Conservation (phyloP, 2,329 filamentous ascomycete species). For the Pyrenophora graminea region DNA sequence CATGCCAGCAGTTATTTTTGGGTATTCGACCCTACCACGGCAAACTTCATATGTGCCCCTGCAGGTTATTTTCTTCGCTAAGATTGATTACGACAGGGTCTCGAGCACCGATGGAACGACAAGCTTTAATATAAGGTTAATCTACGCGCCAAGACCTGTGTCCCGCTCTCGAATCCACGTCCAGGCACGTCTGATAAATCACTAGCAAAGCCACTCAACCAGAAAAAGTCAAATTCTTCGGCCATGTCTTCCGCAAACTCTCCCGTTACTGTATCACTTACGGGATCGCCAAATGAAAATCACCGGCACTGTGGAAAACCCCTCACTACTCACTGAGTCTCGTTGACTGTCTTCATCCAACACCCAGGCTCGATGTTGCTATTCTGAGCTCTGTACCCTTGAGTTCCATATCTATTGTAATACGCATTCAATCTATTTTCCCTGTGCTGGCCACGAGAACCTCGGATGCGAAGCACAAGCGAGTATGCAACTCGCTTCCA, state of each 20-base stretch:
- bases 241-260: slow-evolving; percentile 32
- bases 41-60: slow-evolving; percentile 31
- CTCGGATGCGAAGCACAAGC: slow-evolving; percentile 17
- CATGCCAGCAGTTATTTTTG: slow-evolving; percentile 37
- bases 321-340: slow-evolving; percentile 7
- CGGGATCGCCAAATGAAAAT: slow-evolving; percentile 34
- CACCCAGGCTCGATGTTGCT: slow-evolving; percentile 31
- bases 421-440: slow-evolving; percentile 34
- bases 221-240: slow-evolving; percentile 31
- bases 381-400: slow-evolving; percentile 36
- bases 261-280: slow-evolving; percentile 25
- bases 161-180: slow-evolving; percentile 19
- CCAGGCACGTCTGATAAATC: slow-evolving; percentile 18
- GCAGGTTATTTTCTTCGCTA: slow-evolving; percentile 35
- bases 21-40: slow-evolving; percentile 11
- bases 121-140: slow-evolving; percentile 50
- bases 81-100: slow-evolving; percentile 31
- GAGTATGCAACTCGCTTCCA: slow-evolving; percentile 14
- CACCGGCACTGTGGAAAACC: slow-evolving; percentile 21
- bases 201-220: slow-evolving; percentile 20
- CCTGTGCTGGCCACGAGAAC: slow-evolving; percentile 25
- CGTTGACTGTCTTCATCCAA: slow-evolving; percentile 17
- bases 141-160: slow-evolving; percentile 40
- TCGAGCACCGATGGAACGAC: slow-evolving; percentile 33
- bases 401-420: slow-evolving; percentile 36